Conservation (phyloP, 2,329 filamentous ascomycete species). For the Botrytis hyacinthi region DNA sequence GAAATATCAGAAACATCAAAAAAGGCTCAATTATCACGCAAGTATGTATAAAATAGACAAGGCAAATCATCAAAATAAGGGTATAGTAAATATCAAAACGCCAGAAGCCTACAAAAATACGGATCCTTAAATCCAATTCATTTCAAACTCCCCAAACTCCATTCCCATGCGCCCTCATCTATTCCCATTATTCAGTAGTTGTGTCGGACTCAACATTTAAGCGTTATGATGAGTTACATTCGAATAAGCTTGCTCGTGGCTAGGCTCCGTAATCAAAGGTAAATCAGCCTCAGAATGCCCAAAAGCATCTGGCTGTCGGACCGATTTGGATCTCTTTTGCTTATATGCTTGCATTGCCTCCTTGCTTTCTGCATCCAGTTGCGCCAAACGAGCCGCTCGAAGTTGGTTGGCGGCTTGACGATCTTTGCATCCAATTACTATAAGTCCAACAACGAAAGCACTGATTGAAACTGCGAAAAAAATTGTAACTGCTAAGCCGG, state of each 20-base stretch:
- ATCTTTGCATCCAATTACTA: conserved; percentile 7
- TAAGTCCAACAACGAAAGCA: conserved; percentile 11
- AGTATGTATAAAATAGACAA: background rate
- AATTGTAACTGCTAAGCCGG: conserved; percentile 15
- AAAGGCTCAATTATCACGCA: background rate
- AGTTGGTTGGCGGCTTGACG: background rate
- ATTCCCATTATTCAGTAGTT: background rate
- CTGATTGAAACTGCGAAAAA: conserved; percentile 10
- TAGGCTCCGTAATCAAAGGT: background rate
- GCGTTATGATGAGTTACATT: background rate
- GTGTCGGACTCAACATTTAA: background rate
- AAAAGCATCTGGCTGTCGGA: background rate
- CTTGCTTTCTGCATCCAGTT: conserved; percentile 11
- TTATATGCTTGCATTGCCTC: background rate
- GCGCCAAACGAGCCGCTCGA: background rate
- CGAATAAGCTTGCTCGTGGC: background rate
- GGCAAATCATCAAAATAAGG: background rate
- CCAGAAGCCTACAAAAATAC: background rate
- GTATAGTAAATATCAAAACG: background rate
- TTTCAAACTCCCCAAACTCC: background rate
- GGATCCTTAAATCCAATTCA: background rate
- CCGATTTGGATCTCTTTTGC: background rate
- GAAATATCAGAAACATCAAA: background rate
- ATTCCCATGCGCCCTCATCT: background rate
- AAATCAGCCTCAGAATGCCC: background rate